Percentiles rank a stretch among this genome's conserved stretches.
These are phyloP conservation scores for Backusella mclennaniae DNA, from an alignment of 192 early-diverging fungal species.

Conservation along the genomic window DNA sequence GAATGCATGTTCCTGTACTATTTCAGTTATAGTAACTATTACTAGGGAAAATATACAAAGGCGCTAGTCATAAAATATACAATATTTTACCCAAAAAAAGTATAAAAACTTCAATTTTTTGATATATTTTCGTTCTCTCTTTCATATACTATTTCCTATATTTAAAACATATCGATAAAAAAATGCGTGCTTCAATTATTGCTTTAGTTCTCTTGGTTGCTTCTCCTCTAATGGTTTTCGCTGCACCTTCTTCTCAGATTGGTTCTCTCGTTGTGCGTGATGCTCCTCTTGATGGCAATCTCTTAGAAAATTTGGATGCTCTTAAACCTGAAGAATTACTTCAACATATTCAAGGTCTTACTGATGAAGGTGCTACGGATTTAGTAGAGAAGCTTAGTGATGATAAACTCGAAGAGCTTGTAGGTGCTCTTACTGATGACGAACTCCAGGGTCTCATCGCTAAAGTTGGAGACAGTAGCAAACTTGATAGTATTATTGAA, in stretches of 20 bases:
- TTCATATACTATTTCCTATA: background rate
- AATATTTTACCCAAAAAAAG: background rate
- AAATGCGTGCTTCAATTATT: background rate
- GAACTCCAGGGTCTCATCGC: background rate
- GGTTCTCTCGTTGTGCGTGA: background rate
- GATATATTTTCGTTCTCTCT: background rate
- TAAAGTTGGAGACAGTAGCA: background rate
- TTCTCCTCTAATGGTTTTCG: background rate
- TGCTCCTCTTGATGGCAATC: background rate
- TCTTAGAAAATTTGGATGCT: background rate
- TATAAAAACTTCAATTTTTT: background rate
- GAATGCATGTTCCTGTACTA: background rate
- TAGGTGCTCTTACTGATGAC: background rate
- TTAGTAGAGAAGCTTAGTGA: background rate
- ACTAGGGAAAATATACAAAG: too few relatives aligned
- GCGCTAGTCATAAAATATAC: too few relatives aligned
- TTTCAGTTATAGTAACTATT: background rate
- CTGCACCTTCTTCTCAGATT: background rate
- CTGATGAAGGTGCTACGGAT: background rate
- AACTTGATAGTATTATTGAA: accelerated
- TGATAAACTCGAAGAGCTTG: background rate
- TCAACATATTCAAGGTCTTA: background rate
- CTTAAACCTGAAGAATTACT: background rate
- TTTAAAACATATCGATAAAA: background rate
- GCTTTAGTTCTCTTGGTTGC: background rate